Evolutionary conservation across 495 filamentous ascomycete species (phyloP), one percentile per base, ranked within the genome.

Genomic region (Hapsidospora chrysogenum): DNA sequence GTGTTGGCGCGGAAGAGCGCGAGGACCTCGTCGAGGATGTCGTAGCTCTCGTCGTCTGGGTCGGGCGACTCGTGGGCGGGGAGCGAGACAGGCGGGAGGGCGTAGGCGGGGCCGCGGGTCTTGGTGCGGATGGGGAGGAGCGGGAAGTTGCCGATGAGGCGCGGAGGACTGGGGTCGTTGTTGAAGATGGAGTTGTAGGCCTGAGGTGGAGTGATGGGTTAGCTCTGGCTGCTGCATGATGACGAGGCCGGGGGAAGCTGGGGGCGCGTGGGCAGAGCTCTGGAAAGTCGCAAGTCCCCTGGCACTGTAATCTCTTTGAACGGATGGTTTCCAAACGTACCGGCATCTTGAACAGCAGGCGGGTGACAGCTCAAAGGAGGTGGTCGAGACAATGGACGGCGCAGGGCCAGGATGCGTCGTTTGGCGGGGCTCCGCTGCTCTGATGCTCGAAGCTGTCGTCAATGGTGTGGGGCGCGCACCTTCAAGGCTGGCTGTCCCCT

Each of bases 1-100:
- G 89, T 95, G 64, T 97, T 96, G 53, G 92, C 87, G 34, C 89
- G 82, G 71, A 95, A 97, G 19, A 95, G 73, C 2, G 73, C 75
- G 32, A 97, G 70, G 19, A 86, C 77, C 60, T 97, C 89, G 58
- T 97, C 89, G 7, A 99, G 68, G 36, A 85, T 76, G 66, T 97
- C 89, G 63, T 96, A 96, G 42, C 75, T 79, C 51, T 89, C 80
- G 54, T 70, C 75, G 50, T 85, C 78, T 23, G 82, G 73, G 54
- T 92, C 77, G 42, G 93, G 74, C 37, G 77, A 74, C 46, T 72
- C 64, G 56, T 64, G 62, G 30, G 79, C 56, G 10, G 81, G 69
- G 14, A 95, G 72, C 43, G 54, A 55, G 32, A 60, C 52, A 39
- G 54, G 46, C 2, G 70, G 66, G 10, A 96, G 75, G 17, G 79